A percentile compares a stretch with the other conserved stretches of the same genome.
Evolutionary conservation across 129 eudicot species (phyloP).

Genomic region (Mikania micrantha): DNA sequence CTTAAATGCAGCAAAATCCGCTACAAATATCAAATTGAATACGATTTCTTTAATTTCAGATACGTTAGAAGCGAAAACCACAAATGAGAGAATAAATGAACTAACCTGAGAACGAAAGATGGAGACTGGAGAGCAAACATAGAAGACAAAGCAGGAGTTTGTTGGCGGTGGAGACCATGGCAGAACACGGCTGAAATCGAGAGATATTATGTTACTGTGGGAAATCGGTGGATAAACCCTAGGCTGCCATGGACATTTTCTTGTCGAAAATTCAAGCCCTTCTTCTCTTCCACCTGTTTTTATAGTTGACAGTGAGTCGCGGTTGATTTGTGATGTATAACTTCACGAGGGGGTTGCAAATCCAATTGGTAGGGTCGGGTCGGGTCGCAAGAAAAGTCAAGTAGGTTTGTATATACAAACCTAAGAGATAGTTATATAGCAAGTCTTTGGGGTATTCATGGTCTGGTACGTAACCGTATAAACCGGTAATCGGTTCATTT

Average conservation of each 20-base stretch:
- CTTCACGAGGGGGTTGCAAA: too few relatives aligned
- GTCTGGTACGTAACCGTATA: too few relatives aligned
- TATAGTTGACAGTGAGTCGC: conserved; percentile 12
- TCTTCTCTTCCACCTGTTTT: conserved; percentile 8
- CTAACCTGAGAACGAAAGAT: conserved; percentile 48
- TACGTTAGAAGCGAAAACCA: background rate
- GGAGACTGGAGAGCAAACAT: conserved; percentile 35
- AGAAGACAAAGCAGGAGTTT: conserved; percentile 31
- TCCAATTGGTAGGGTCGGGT: background rate
- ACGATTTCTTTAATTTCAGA: background rate
- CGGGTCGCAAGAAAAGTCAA: too few relatives aligned
- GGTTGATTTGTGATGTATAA: background rate
- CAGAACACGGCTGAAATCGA: conserved; percentile 10
- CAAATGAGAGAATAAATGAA: conserved; percentile 1
- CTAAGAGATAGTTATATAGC: too few relatives aligned
- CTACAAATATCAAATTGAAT: background rate
- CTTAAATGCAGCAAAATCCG: background rate
- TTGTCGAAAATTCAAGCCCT: conserved; percentile 5
- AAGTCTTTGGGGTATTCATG: too few relatives aligned
- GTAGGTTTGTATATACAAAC: too few relatives aligned
- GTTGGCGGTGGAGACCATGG: conserved; percentile 34
- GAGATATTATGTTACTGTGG: background rate
- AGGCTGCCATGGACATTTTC: conserved; percentile 17
- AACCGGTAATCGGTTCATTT: too few relatives aligned
- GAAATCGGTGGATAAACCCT: conserved; percentile 22